phyloP scores from a whole-genome alignment of 73 alveolate genomes.

The Paramecium caudatum region DNA sequence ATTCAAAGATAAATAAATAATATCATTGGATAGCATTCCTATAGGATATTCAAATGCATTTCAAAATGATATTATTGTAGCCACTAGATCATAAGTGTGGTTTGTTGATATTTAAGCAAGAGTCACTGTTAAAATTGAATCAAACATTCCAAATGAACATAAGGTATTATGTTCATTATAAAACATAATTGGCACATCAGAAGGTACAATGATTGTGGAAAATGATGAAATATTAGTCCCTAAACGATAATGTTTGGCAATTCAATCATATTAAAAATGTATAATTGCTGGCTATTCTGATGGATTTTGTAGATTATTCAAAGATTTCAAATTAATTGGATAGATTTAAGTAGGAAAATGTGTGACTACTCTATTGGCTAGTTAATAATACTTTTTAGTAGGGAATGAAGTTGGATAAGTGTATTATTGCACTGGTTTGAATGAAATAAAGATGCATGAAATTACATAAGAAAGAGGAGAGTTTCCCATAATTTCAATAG shows the following conservation, averaged over 20 bases:
- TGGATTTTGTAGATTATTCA: constrained; percentile 47
- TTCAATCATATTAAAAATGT: not conserved
- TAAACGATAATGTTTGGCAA: constrained; percentile 16
- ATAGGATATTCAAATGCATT: constrained; percentile 34
- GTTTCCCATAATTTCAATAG: not conserved
- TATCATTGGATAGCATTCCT: constrained; percentile 57
- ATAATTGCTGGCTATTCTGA: constrained; percentile 35
- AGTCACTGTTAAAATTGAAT: constrained; percentile 11
- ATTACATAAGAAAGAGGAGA: constrained; percentile 37
- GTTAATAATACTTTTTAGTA: constrained; percentile 4
- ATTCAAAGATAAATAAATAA: constrained; percentile 12
- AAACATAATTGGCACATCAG: constrained; percentile 34
- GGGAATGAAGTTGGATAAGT: constrained; percentile 25
- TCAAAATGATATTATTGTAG: constrained; percentile 42
- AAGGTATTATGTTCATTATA: not conserved
- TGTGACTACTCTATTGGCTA: not conserved
- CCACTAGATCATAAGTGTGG: constrained; percentile 56
- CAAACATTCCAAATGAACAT: constrained; percentile 9
- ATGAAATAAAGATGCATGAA: constrained; percentile 51
- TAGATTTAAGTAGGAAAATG: constrained; percentile 36
- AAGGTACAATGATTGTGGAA: constrained; percentile 3
- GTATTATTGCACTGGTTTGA: constrained; percentile 53
- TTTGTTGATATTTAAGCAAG: constrained; percentile 46
- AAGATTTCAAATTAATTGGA: constrained; percentile 54
- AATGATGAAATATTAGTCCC: constrained; percentile 62